A percentile compares a stretch with the other conserved stretches of the same genome.
Evolutionary conservation across 352 stramenopile species (phyloP).

Genomic region (Globisporangium polare): DNA sequence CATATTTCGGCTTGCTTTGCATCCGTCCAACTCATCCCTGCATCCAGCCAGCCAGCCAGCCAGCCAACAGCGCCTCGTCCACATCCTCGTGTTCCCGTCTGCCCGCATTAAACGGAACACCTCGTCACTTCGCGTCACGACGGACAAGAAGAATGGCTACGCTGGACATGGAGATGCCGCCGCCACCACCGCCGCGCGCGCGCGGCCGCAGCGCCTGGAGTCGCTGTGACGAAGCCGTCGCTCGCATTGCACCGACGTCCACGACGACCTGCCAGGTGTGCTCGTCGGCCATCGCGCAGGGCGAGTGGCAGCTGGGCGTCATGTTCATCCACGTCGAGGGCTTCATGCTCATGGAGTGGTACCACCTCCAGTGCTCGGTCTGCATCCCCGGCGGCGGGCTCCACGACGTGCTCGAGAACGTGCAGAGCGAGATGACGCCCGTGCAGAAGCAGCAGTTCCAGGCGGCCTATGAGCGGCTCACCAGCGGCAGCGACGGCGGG

Average conservation of each 20-base stretch:
- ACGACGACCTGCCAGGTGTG: constrained; percentile 82
- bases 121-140: background rate
- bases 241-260: constrained; percentile 60
- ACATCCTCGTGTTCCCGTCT: background rate
- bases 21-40: background rate
- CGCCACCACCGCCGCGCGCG: constrained; percentile 30
- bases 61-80: no score
- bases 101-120: background rate
- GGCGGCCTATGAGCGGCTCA: constrained; percentile 26
- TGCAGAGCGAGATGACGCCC: constrained; percentile 62
- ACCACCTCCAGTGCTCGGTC: constrained; percentile 63
- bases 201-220: constrained; percentile 66
- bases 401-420: constrained; percentile 47
- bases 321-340: constrained; percentile 86
- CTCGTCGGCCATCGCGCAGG: constrained; percentile 48
- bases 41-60: background rate
- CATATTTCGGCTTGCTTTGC: no score
- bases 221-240: constrained; percentile 76
- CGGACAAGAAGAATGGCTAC: constrained; percentile 27
- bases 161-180: constrained; percentile 36
- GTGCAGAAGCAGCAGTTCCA: constrained; percentile 53
- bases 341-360: constrained; percentile 88
- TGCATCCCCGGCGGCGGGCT: constrained; percentile 46
- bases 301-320: constrained; percentile 69
- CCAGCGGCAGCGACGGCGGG: background rate